Base-by-base conservation (phyloP, 140 eudicot genomes). In the Erigeron philadelphicus region DNA sequence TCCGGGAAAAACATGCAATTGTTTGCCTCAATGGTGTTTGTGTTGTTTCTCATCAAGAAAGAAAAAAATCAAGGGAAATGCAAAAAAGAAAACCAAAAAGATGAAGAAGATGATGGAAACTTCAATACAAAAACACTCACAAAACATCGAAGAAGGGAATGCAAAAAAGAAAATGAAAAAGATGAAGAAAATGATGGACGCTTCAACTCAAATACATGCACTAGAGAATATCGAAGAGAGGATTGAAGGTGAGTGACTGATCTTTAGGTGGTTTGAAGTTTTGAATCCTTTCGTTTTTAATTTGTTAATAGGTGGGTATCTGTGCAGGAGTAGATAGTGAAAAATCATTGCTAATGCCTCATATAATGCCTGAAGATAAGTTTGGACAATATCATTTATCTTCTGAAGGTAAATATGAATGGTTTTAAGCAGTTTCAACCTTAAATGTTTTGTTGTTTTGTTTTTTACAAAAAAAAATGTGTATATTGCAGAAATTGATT, bases 21-120 rank as follows among this genome's bases (percentile, higher is more conserved):
- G 91, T 78, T 85, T 80, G 81, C 95, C 95, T 7, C 81, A 81
- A 67, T 88, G 88, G 91, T 82, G 82, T 63, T 85, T 76, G 11
- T 76, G 75, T 21, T 82, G 88, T 48, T 81, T 80, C 61, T 76
- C 83, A 12, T 81, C 79, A 12, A 63, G 90, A 54, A 85, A 75
- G 75, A 83, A 68, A 68, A 85, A 74, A 75, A 75, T 9, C 67
- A 75, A 78, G 76, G 76, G 61, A 70, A 61, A 56, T 47, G 40
- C 66, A 38, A 84, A 84, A 72, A 54, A 66, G 64, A 81, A 81
- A 71, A 61, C 65, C 11, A 83, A 79, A 46, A 80, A 76, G 72
- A 75, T 78, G 79, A 78, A 65, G 78, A 85, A 85, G 64, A 75
- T 69, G 71, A 77, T 74, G 85, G 95, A 87, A 50, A 73, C 79